Conservation (phyloP, 169 alveolate genomes). For the Neospora caninum region DNA sequence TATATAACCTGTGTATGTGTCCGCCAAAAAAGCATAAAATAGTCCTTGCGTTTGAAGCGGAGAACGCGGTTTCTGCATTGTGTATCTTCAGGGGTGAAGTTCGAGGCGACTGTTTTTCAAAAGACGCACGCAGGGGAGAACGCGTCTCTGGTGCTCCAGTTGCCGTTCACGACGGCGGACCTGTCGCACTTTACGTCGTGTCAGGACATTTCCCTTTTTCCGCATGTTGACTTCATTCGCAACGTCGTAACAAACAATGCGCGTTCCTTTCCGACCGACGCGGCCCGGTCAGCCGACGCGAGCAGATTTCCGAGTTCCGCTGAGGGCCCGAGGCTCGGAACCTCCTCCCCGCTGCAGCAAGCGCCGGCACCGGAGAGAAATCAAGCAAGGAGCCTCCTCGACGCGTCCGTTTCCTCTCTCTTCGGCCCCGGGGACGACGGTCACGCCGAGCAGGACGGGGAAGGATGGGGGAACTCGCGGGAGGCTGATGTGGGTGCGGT, state of each 20-base stretch:
- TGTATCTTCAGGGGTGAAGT: background rate
- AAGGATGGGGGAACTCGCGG: background rate
- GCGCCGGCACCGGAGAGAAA: background rate
- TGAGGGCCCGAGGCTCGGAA: background rate
- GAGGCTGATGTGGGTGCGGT: background rate
- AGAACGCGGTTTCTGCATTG: background rate
- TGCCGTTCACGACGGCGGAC: constrained; percentile 63
- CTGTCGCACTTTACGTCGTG: constrained; percentile 45
- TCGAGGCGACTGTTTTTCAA: constrained; percentile 1
- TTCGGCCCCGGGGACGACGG: background rate
- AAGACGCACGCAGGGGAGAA: background rate
- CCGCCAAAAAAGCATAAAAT: no score
- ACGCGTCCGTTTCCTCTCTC: background rate
- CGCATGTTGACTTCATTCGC: constrained; percentile 46
- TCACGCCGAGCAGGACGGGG: background rate
- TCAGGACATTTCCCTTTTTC: constrained; percentile 58
- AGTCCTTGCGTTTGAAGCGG: no score
- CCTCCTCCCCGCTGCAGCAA: background rate
- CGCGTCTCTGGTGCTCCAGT: constrained; percentile 28
- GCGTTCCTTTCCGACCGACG: background rate
- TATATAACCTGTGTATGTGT: no score
- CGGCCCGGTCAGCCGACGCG: background rate
- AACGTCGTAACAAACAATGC: background rate
- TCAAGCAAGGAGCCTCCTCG: background rate
- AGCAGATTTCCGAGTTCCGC: no score